These are phyloP conservation scores for Bullera alba DNA, from an alignment of 768 basidiomycete genomes.

Conservation along the genomic window DNA sequence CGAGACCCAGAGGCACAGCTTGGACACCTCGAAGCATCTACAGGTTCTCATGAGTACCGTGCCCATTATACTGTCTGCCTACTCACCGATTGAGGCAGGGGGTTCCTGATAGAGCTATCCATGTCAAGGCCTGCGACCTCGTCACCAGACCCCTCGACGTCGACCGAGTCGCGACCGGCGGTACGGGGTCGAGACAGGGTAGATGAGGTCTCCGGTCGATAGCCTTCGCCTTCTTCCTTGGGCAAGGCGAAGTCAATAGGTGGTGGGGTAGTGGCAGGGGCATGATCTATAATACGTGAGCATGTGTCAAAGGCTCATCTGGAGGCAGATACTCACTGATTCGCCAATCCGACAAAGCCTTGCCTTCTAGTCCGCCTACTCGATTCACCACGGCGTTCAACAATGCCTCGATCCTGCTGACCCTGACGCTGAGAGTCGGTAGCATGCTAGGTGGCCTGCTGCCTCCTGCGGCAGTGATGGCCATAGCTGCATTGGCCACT, in stretches of 20 bases:
- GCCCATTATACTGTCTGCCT: neutral
- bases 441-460: slow-evolving; percentile 6
- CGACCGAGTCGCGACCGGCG: neutral
- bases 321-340: slow-evolving; percentile 23
- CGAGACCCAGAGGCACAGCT: slow-evolving; percentile 23
- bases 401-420: slow-evolving; percentile 27
- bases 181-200: slow-evolving; percentile 3
- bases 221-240: neutral
- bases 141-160: slow-evolving; percentile 4
- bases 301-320: neutral
- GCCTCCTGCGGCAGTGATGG: neutral
- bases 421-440: slow-evolving; percentile 31
- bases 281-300: slow-evolving; percentile 17
- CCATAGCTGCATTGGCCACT: neutral
- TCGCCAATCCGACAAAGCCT: slow-evolving; percentile 31
- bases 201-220: slow-evolving; percentile 7
- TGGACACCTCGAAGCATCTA: too few relatives aligned
- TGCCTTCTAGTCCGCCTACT: slow-evolving; percentile 30
- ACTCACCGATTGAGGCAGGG: slow-evolving; percentile 33
- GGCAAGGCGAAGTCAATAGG: slow-evolving; percentile 1
- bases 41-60: slow-evolving; percentile 4
- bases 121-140: slow-evolving; percentile 19
- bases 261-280: slow-evolving; percentile 26
- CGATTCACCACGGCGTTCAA: slow-evolving; percentile 35
- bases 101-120: slow-evolving; percentile 25